Base-by-base conservation (phyloP, 164 flowering plant genomes). In the Liquidambar formosana region DNA sequence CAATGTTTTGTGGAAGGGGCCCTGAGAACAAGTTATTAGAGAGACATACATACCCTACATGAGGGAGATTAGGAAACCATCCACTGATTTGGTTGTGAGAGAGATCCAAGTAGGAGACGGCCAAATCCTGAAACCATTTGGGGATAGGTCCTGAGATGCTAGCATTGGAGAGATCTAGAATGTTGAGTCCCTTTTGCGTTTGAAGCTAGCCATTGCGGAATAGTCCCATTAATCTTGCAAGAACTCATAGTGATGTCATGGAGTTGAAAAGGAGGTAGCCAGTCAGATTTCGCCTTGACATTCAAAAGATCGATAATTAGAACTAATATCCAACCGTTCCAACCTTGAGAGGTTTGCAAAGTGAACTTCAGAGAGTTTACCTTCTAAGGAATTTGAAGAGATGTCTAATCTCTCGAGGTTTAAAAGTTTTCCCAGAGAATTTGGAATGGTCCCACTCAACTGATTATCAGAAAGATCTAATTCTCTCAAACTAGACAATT, bases 61-160 rank as follows among this genome's bases (percentile, higher is more conserved):
- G n/a, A n/a, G n/a, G n/a, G n/a, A n/a, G n/a, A n/a, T n/a, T n/a
- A n/a, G n/a, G n/a, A n/a, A n/a, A n/a, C n/a, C 52, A 26, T 12
- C 71, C 56, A 11, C 52, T 33, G 19, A 72, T 66, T 1, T 18
- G 52, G 61, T 72, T 72, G 56, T 61, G 16, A 0, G 75, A 57
- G 60, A 66, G 75, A 51, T 66, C 61, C 45, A 71, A 71, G 61
- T 41, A 8, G 18, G 21, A 18, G 57, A 61, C 59, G 49, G 13
- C 0, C 43, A 28, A 5, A 28, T 6, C 1, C 10, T 27, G 6
- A 4, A 58, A 58, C 41, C 71, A 48, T 0, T n/a, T 33, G 0
- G 65, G 71, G n/a, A 59, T 13, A 16, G 44, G 16, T n/a, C 43
- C 65, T n/a, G 21, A 16, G 15, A 69, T 60, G n/a, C n/a, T n/a